Base-by-base conservation (phyloP, 2,329 filamentous ascomycete species). In the Botrytis elliptica region DNA sequence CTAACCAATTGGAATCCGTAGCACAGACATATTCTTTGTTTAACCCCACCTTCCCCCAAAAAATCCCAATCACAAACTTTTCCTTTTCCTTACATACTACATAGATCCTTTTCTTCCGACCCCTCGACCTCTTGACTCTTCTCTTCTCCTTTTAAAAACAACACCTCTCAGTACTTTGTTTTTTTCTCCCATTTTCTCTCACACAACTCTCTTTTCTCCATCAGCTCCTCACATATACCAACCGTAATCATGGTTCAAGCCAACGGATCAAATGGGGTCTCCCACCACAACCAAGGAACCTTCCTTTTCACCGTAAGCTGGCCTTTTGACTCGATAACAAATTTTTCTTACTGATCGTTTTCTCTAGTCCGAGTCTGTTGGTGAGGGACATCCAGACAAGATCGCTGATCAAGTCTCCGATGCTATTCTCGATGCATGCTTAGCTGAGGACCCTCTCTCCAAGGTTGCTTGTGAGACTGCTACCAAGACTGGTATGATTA, bases 401-500 rank as follows among this genome's bases (percentile, higher is more conserved):
- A 97, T 97, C 83, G 93, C 93, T 85, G 96, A 99, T 84, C 96
- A 99, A 88, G 93, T 98, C 69, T 98, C 95, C 77, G 96, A 99
- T 87, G 95, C 96, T 81, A 90, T 99, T 82, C 95, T 99, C 87
- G 96, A 99, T 89, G 96, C 96, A 86, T 98, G 96, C 88, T 88
- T 99, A 82, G 88, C 88, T 77, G 92, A 96, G 85, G 96, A 99
- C 84, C 95, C 95, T 79, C 90, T 98, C 83, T 98, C 96, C 88
- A 99, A 98, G 90, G 92, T 98, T 81, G 96, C 96, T 84, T 99
- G 96, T 86, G 96, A 99, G 89, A 98, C 95, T 79, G 96, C 96
- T 82, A 97, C 96, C 88, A 99, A 99, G 93, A 99, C 96, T 80
- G 96, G 96, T 85, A 93, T 99, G 96, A 89, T 99, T 85, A 98